A percentile compares a stretch with the other conserved stretches of the same genome.
Conservation (phyloP, 2,329 filamentous ascomycete species). For the Parastagonospora avenae region DNA sequence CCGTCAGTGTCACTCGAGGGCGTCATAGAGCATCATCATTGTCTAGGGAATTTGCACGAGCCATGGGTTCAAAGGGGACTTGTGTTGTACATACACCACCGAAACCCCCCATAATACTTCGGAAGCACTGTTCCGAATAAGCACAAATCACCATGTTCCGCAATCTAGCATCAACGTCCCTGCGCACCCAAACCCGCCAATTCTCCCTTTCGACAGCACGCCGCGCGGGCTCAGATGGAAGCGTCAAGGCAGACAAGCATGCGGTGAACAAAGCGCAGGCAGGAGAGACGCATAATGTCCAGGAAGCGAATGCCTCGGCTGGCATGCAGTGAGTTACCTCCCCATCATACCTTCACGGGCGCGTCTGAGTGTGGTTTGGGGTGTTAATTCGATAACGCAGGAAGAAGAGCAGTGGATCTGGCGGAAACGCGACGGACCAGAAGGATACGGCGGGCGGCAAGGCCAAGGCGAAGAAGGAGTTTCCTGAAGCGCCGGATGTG, state of each 20-base stretch:
- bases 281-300: conserved; percentile 43
- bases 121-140: not conserved
- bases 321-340: conserved; percentile 41
- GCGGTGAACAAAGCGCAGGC: conserved; percentile 36
- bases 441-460: conserved; percentile 45
- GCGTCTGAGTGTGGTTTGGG: not conserved
- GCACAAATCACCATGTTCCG: conserved; percentile 14
- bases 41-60: too few relatives aligned
- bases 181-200: conserved; percentile 10
- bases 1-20: conserved; percentile 8
- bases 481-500: conserved; percentile 54
- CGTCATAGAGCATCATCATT: conserved; percentile 33
- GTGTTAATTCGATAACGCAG: conserved; percentile 16
- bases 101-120: not conserved
- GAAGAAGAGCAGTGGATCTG: conserved; percentile 33
- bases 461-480: conserved; percentile 52
- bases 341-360: not conserved
- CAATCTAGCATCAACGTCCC: conserved; percentile 11
- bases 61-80: too few relatives aligned
- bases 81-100: not conserved
- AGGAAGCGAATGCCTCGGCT: conserved; percentile 33
- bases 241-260: conserved; percentile 33
- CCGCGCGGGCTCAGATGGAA: conserved; percentile 22
- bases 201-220: conserved; percentile 24
- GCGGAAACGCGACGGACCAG: conserved; percentile 49